A percentile compares a stretch with the other conserved stretches of the same genome.
These are phyloP conservation scores for Ambrosia artemisiifolia DNA, from an alignment of 129 eudicot species.

Conservation along the genomic window DNA sequence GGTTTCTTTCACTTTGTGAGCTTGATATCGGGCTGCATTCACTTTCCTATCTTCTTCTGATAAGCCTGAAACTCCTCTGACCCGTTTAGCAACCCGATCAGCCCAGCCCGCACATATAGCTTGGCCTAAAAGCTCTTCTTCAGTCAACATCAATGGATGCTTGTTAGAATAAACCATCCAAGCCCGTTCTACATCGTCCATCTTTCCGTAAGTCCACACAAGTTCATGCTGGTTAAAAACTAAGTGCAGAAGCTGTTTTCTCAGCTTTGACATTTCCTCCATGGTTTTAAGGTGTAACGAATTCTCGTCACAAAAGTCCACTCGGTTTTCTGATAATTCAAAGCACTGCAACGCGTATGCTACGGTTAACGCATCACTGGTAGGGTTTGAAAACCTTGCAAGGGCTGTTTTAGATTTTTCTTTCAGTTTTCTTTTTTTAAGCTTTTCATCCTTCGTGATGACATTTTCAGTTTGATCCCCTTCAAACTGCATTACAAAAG, in stretches of 20 bases:
- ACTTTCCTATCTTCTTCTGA: slow-evolving; percentile 61
- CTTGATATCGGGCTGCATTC: slow-evolving; percentile 62
- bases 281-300: slow-evolving; percentile 67
- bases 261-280: slow-evolving; percentile 95
- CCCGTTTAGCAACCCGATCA: slow-evolving; percentile 75
- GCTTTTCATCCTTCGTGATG: slow-evolving; percentile 36
- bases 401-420: slow-evolving; percentile 48
- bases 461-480: slow-evolving; percentile 28
- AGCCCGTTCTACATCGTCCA: slow-evolving; percentile 61
- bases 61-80: slow-evolving; percentile 31
- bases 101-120: slow-evolving; percentile 99
- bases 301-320: slow-evolving; percentile 55
- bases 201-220: slow-evolving; percentile 58
- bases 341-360: slow-evolving; percentile 84
- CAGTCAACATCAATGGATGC: slow-evolving; percentile 46
- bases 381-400: slow-evolving; percentile 58
- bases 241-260: slow-evolving; percentile 74
- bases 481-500: slow-evolving; percentile 67
- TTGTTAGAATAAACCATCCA: slow-evolving; percentile 63
- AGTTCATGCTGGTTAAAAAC: slow-evolving; percentile 61
- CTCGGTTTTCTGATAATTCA: slow-evolving; percentile 47
- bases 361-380: slow-evolving; percentile 75
- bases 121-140: slow-evolving; percentile 79
- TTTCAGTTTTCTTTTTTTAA: slow-evolving; percentile 57
- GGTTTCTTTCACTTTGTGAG: slow-evolving; percentile 54